These are phyloP conservation scores for Metrosideros polymorpha DNA, from an alignment of 441 rosid species.

Conservation along the genomic window DNA sequence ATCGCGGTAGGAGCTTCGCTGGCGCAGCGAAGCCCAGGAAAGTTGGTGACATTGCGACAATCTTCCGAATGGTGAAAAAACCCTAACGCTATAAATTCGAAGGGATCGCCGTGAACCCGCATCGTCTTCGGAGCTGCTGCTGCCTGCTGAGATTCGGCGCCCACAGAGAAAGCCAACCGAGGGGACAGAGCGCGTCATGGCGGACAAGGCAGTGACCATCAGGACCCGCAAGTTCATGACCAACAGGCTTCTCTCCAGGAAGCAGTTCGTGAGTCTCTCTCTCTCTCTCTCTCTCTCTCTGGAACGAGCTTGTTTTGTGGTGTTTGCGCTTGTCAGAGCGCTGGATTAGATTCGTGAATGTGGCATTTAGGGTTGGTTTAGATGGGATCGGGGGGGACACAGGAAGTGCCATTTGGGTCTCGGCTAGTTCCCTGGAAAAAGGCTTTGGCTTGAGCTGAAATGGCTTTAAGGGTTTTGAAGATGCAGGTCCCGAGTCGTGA, in stretches of 20 bases:
- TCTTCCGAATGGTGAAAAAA: background rate
- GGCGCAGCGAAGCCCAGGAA: background rate
- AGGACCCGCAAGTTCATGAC: conserved; percentile 90
- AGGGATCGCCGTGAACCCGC: background rate
- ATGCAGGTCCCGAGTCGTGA: background rate
- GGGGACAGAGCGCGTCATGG: conserved; percentile 25
- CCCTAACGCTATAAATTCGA: conserved; percentile 22
- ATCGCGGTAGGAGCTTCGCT: background rate
- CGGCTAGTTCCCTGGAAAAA: background rate
- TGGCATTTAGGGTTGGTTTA: background rate
- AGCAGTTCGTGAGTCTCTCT: conserved; percentile 67
- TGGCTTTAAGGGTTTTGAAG: background rate
- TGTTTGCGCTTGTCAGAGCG: background rate
- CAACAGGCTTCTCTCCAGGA: conserved; percentile 79
- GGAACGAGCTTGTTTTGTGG: background rate
- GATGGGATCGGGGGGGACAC: background rate
- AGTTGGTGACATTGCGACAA: background rate
- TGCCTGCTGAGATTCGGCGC: background rate
- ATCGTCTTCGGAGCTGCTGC: background rate
- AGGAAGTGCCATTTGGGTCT: background rate
- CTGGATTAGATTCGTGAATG: background rate
- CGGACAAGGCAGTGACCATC: conserved; percentile 81
- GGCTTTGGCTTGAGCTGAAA: background rate
- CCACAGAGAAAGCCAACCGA: background rate
- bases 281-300: background rate